A percentile compares a stretch with the other conserved stretches of the same genome.
Conservation (phyloP, 495 filamentous ascomycete species). For the Endocarpon pusillum region DNA sequence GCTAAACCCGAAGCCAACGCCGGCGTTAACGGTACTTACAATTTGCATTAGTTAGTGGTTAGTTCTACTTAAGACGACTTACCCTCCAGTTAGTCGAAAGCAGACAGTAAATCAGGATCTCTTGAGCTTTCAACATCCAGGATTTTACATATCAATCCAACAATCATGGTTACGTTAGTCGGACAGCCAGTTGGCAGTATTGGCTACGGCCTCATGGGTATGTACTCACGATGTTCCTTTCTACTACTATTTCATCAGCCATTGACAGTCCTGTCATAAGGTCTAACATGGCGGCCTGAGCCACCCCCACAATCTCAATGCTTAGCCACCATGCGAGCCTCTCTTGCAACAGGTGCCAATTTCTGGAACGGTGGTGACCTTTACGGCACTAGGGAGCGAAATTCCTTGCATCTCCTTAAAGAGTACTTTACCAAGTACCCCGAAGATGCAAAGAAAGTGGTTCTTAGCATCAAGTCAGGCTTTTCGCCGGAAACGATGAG, state of each 20-base stretch:
- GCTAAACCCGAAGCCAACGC: too few species aligned
- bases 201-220: slow-evolving; percentile 42
- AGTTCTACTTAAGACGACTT: too few species aligned
- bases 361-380: slow-evolving; percentile 75
- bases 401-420: slow-evolving; percentile 40
- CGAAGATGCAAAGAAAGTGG: slow-evolving; percentile 39
- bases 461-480: slow-evolving; percentile 44
- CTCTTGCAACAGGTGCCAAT: slow-evolving; percentile 47
- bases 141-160: too few species aligned
- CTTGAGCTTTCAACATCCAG: too few species aligned
- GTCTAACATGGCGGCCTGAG: slow-evolving; percentile 55
- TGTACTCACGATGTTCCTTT: neutral
- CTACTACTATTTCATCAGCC: neutral
- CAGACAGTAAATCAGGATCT: too few species aligned
- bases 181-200: slow-evolving; percentile 35
- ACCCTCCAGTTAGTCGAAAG: too few species aligned
- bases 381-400: slow-evolving; percentile 55
- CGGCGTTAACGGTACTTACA: too few species aligned
- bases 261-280: slow-evolving; percentile 16
- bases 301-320: slow-evolving; percentile 41
- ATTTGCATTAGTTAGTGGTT: too few species aligned
- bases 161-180: slow-evolving; percentile 23
- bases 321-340: slow-evolving; percentile 48
- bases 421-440: slow-evolving; percentile 45
- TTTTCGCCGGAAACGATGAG: slow-evolving; percentile 16